Percentiles rank a stretch among this genome's conserved stretches.
Conservation (phyloP, 23 red algal genomes). For the Gracilaria caudata region DNA sequence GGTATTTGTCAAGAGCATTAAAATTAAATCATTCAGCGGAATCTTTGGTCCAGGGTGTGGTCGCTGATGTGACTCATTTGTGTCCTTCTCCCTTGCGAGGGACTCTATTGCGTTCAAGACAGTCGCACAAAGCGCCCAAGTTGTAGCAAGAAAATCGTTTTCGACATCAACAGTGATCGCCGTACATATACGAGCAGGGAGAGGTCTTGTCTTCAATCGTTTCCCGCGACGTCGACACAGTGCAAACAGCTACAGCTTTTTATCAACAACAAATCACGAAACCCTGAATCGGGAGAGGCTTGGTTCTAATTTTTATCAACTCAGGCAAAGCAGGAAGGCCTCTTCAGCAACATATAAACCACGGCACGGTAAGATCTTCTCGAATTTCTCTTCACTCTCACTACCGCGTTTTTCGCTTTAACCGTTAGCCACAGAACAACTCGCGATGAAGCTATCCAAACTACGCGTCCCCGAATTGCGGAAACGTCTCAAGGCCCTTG, state of each 20-base stretch:
- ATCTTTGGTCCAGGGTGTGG: no score
- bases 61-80: no score
- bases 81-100: no score
- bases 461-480: conserved; percentile 78
- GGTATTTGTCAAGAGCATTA: no score
- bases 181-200: neutral
- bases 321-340: neutral
- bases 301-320: neutral
- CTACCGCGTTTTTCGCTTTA: neutral
- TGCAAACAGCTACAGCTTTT: neutral
- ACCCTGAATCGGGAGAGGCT: neutral
- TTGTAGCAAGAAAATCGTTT: no score
- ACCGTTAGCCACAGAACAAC: neutral
- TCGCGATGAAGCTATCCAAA: conserved; percentile 74
- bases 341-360: neutral
- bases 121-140: no score
- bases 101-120: no score
- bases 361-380: neutral
- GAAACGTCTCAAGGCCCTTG: conserved; percentile 61
- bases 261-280: neutral
- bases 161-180: neutral
- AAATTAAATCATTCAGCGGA: no score
- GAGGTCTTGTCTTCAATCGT: neutral
- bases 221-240: neutral
- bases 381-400: neutral